Percentiles rank a stretch among this genome's conserved stretches.
Conservation (phyloP, 1,284 basidiomycete species). For the Pseudozyma sp. region DNA sequence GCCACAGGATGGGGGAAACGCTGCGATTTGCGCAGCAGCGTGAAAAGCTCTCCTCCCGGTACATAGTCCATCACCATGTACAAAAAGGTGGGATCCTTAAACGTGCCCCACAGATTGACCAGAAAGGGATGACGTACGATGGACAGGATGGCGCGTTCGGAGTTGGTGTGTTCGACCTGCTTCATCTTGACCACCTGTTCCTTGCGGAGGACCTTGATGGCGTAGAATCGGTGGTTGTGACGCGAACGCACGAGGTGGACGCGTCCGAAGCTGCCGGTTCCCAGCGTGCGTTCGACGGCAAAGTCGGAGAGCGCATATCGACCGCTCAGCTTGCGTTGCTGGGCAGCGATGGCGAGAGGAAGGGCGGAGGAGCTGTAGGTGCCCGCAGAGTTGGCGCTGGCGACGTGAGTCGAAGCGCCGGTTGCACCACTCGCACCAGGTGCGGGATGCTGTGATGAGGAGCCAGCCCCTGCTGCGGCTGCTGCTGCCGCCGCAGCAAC, state of each 20-base stretch:
- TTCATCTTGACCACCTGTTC: conserved; percentile 95
- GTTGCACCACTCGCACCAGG: conserved; percentile 3
- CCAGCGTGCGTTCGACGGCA: conserved; percentile 62
- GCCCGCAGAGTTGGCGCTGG: conserved; percentile 42
- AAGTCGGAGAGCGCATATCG: conserved; percentile 66
- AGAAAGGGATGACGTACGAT: conserved; percentile 94
- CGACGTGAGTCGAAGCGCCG: conserved; percentile 15
- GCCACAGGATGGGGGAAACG: conserved; percentile 98
- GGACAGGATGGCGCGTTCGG: conserved; percentile 89
- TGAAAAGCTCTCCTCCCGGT: conserved; percentile 93
- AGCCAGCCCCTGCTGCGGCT: conserved; percentile 12
- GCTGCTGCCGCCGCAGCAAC: conserved; percentile 36
- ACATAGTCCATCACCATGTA: conserved; percentile 99
- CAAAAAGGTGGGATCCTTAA: conserved; percentile 90
- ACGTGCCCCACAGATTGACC: conserved; percentile 97
- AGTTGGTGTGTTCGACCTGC: conserved; percentile 97
- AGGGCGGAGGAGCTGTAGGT: conserved; percentile 46
- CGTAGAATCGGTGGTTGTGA: conserved; percentile 67
- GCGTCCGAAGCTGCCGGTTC: conserved; percentile 66
- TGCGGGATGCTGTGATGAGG: conserved; percentile 19
- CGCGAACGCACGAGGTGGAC: conserved; percentile 64
- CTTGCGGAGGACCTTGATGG: conserved; percentile 67
- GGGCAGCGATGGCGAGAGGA: conserved; percentile 46
- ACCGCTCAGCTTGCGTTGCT: conserved; percentile 61
- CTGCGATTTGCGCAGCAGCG: conserved; percentile 72